A percentile compares a stretch with the other conserved stretches of the same genome.
phyloP scores from a whole-genome alignment of 2,329 filamentous ascomycete species.

The Penicillium sp. region DNA sequence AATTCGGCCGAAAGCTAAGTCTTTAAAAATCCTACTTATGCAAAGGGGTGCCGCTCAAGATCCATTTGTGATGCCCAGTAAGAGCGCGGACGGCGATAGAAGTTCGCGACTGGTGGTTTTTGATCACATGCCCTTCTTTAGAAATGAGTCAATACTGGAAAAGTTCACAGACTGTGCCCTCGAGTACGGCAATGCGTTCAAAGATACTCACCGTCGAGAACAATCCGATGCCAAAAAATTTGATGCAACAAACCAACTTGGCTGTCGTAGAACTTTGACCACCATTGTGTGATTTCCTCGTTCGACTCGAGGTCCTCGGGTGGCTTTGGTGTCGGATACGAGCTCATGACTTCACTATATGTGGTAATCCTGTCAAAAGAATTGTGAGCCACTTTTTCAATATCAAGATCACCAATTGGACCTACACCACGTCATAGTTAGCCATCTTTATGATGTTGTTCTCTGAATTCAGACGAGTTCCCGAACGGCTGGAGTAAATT shows the following conservation, averaged over 20 bases:
- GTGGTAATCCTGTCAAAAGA: conserved; percentile 34
- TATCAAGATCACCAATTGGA: too few relatives aligned
- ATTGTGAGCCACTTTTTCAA: too few relatives aligned
- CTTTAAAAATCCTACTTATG: conserved; percentile 31
- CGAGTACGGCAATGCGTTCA: not conserved
- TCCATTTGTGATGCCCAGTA: conserved; percentile 38
- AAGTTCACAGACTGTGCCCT: too few relatives aligned
- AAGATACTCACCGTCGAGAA: conserved; percentile 38
- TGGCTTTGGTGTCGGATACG: conserved; percentile 29
- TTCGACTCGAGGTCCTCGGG: conserved; percentile 13
- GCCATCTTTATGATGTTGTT: too few relatives aligned
- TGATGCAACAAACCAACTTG: conserved; percentile 34
- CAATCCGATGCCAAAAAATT: conserved; percentile 39
- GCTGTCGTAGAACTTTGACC: conserved; percentile 17
- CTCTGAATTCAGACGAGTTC: too few relatives aligned
- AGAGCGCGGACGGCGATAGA: conserved; percentile 39
- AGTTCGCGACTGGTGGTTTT: conserved; percentile 33
- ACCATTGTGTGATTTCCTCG: not conserved
- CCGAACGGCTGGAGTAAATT: too few relatives aligned
- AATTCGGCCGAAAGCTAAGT: not conserved
- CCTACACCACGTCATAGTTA: conserved; percentile 31
- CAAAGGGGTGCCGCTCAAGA: conserved; percentile 41
- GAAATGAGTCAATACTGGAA: not conserved
- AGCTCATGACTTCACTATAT: conserved; percentile 37
- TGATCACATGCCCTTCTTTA: conserved; percentile 38